Evolutionary conservation across 306 rosid genomes (phyloP).

Genomic region (Alnus glutinosa): DNA sequence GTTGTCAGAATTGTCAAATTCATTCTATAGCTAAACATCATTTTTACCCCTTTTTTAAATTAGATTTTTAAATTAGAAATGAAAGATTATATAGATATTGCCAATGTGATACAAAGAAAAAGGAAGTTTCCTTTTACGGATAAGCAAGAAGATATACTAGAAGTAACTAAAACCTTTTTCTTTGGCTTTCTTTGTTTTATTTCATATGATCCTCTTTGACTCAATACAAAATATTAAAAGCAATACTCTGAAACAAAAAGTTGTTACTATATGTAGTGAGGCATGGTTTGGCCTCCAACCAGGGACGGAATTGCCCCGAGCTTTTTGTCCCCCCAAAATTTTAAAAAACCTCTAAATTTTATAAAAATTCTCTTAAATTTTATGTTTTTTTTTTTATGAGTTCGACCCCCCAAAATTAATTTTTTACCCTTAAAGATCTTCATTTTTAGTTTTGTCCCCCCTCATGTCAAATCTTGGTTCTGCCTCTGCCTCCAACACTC

Average conservation of each 20-base stretch:
- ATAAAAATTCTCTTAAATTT: no score
- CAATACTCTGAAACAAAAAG: not conserved
- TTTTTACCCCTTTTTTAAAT: not conserved
- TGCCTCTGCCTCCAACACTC: not conserved
- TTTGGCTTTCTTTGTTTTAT: not conserved
- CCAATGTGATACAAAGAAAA: no score
- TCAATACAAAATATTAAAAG: not conserved
- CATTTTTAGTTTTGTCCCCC: no score
- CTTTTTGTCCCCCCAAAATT: no score
- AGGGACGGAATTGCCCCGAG: no score
- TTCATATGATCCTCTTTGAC: not conserved
- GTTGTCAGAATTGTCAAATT: not conserved
- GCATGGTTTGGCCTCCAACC: not conserved
- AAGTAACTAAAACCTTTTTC: not conserved
- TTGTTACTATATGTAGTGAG: not conserved
- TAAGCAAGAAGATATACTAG: not conserved
- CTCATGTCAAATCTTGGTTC: no score
- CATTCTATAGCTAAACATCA: not conserved
- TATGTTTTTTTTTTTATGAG: no score
- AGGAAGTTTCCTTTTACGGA: not conserved
- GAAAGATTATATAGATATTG: not conserved
- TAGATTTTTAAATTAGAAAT: not conserved
- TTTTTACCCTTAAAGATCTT: no score
- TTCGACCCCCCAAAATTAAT: no score
- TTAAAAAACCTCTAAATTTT: no score